phyloP scores from a whole-genome alignment of 768 basidiomycete species.

The Agrocybe praecox region DNA sequence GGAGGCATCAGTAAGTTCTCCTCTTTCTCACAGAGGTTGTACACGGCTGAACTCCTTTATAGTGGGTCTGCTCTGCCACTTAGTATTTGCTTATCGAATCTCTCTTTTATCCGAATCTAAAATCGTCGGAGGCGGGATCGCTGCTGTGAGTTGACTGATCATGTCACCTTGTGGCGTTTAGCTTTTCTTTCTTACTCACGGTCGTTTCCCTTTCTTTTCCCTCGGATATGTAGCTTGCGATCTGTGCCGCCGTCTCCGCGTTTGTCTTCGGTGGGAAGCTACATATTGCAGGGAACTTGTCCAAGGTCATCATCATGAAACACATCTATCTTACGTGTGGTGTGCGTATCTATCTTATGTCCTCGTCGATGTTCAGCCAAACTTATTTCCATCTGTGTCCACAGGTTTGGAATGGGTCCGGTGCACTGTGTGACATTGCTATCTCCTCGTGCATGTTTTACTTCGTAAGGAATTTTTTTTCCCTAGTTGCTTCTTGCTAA shows the following conservation, averaged over 20 bases:
- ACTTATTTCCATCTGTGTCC: neutral
- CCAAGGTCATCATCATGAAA: constrained; percentile 16
- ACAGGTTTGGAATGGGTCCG: constrained; percentile 35
- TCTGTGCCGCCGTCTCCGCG: constrained; percentile 17
- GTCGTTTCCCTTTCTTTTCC: constrained; percentile 1
- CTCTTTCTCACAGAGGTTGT: constrained; percentile 1
- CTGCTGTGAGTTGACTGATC: constrained; percentile 21
- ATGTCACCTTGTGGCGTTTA: constrained; percentile 10
- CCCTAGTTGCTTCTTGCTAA: neutral
- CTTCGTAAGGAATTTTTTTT: constrained; percentile 22
- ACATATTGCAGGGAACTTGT: constrained; percentile 14
- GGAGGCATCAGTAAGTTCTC: constrained; percentile 23
- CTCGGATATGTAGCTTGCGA: constrained; percentile 15
- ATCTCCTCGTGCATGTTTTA: constrained; percentile 33
- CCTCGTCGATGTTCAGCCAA: neutral
- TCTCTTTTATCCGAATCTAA: constrained; percentile 24
- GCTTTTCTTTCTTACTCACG: constrained; percentile 6
- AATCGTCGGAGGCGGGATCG: constrained; percentile 19
- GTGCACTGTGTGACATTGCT: constrained; percentile 30
- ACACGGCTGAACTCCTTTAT: neutral
- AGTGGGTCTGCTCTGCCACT: constrained; percentile 29
- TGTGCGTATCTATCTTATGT: constrained; percentile 15
- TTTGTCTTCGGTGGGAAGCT: constrained; percentile 25
- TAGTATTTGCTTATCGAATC: constrained; percentile 32
- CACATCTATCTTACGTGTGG: constrained; percentile 28